Base-by-base conservation (phyloP, 768 basidiomycete genomes). In the Phylloporus scabripes region DNA sequence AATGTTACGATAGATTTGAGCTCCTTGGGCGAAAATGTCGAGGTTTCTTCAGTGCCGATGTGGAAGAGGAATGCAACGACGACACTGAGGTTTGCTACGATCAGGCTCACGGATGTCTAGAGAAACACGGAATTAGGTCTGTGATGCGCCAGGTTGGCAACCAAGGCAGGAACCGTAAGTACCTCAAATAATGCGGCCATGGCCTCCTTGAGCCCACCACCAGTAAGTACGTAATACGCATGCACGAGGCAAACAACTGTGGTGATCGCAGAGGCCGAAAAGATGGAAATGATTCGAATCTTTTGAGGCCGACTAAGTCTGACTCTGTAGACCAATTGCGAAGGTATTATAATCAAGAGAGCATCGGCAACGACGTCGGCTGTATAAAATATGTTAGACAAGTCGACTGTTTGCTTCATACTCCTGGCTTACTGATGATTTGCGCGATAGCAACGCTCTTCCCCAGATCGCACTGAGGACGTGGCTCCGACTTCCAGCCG, bases 41-140 rank as follows among this genome's bases (percentile, higher is more conserved):
- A 17, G 2, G 38, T 46, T 21, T 50, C 49, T 18, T 50, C 49
- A 5, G 49, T 40, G 21, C 38, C 21, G 17, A 50, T 46, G 21
- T 38, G 49, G 45, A 50, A 50, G 31, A 50, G 14, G 44, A 50
- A 50, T 10, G 49, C 37, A 12, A 50, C 31, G 7, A 50, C 38
- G 2, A 50, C 45, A 17, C 45, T 46, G 18, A 46, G 36, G 45
- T 38, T 46, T 24, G 45, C 45, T 18, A 46, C 45, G 3, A 50
- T 50, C 49, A 50, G 46, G 49, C 44, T 18, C 7, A 40, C 20
- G 2, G 44, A 50, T 18, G 23, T 32, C 49, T 50, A 28, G 14
- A 6, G 24, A 20, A 28, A 20, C 4, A 37, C 21, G 21, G 14
- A 5, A 24, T 21, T 17, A 8, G 14, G 42, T 38, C 20, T 12